Evolutionary conservation across 768 basidiomycete genomes (phyloP).

Genomic region (Russula sp.): DNA sequence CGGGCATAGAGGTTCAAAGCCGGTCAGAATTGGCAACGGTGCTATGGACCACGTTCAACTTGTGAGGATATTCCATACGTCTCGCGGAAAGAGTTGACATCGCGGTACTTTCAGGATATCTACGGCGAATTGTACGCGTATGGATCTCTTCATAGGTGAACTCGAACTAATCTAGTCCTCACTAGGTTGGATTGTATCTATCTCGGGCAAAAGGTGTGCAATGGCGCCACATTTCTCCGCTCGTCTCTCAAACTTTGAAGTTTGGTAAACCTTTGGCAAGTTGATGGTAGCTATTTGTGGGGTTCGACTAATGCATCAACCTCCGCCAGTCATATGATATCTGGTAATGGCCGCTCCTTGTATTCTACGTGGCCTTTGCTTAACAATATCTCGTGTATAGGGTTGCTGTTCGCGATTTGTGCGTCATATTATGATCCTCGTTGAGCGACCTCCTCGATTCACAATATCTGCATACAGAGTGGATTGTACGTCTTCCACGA

Average conservation of each 20-base stretch:
- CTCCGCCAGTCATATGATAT: conserved; percentile 45
- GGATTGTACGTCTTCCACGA: conserved; percentile 22
- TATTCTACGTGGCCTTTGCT: not conserved
- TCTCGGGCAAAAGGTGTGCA: conserved; percentile 77
- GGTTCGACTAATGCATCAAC: not conserved
- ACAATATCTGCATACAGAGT: conserved; percentile 49
- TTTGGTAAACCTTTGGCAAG: conserved; percentile 71
- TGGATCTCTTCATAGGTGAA: not conserved
- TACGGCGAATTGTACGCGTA: conserved; percentile 79
- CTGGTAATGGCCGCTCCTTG: conserved; percentile 32
- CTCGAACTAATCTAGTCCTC: not conserved
- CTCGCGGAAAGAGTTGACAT: conserved; percentile 3
- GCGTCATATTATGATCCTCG: conserved; percentile 28
- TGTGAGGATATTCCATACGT: conserved; percentile 33
- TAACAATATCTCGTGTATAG: conserved; percentile 8
- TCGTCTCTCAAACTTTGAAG: conserved; percentile 30
- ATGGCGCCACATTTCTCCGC: not conserved
- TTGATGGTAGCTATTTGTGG: conserved; percentile 6
- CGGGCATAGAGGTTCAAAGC: conserved; percentile 79
- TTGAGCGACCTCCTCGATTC: not conserved
- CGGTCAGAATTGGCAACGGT: conserved; percentile 90
- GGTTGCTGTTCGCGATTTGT: conserved; percentile 53
- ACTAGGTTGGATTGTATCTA: conserved; percentile 92
- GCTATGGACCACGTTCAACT: conserved; percentile 91
- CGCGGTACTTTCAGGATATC: conserved; percentile 60